phyloP scores from a whole-genome alignment of 352 stramenopile genomes.

The Phytopythium montanum region DNA sequence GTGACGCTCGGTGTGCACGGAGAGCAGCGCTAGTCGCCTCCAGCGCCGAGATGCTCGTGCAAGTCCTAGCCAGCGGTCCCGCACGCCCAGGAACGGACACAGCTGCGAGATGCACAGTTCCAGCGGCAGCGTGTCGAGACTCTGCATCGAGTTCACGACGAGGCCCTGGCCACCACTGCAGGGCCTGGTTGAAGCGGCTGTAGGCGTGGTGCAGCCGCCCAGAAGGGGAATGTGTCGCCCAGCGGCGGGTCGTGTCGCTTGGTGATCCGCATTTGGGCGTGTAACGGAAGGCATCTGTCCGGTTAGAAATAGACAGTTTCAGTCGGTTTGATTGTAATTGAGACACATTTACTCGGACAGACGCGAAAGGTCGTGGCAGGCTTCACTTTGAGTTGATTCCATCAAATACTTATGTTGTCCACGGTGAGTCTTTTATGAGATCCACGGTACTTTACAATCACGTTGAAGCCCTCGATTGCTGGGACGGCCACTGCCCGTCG shows the following conservation, averaged over 20 bases:
- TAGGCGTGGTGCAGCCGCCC: neutral
- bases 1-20: conserved; percentile 39
- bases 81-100: conserved; percentile 51
- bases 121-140: conserved; percentile 35
- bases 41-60: conserved; percentile 53
- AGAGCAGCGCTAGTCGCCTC: conserved; percentile 49
- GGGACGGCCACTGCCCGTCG: too few species aligned
- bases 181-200: neutral
- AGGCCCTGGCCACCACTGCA: too few species aligned
- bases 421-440: too few species aligned
- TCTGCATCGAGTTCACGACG: neutral
- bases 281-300: conserved; percentile 2
- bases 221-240: neutral
- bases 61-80: conserved; percentile 53
- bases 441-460: too few species aligned
- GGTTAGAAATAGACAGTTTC: neutral
- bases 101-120: conserved; percentile 40
- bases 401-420: too few species aligned
- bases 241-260: neutral
- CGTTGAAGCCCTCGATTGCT: too few species aligned
- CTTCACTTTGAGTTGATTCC: too few species aligned
- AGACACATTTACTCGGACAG: too few species aligned
- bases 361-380: too few species aligned
- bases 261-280: neutral
- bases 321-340: too few species aligned